Conservation (phyloP, 2,329 filamentous ascomycete species). For the Microcyclosporella mali region DNA sequence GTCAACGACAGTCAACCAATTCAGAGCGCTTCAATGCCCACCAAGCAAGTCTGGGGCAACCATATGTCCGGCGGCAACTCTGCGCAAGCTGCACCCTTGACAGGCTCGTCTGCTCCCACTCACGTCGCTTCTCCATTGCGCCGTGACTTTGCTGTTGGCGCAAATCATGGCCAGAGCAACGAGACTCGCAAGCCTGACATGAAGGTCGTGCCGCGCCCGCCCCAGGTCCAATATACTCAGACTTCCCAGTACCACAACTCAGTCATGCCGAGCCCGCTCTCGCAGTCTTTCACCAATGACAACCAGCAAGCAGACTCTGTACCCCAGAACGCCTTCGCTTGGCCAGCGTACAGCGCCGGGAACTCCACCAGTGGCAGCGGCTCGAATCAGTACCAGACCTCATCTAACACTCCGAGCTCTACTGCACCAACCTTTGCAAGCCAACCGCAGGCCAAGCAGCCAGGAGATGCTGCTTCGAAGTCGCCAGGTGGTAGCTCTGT, state of each 20-base stretch:
- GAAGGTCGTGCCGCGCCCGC: not conserved
- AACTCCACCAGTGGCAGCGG: conserved; percentile 3
- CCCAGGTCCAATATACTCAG: conserved; percentile 9
- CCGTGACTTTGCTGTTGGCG: too few relatives aligned
- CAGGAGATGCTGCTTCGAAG: conserved; percentile 1
- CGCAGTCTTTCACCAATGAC: not conserved
- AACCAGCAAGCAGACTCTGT: conserved; percentile 8
- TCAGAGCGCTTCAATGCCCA: conserved; percentile 12
- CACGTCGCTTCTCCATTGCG: too few relatives aligned
- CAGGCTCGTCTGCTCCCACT: not conserved
- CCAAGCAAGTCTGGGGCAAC: conserved; percentile 13
- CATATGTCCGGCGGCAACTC: not conserved
- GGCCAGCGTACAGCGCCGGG: not conserved
- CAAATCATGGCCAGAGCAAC: not conserved
- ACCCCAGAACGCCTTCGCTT: conserved; percentile 7
- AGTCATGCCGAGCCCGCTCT: not conserved
- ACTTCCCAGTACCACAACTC: conserved; percentile 15
- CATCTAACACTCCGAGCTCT: conserved; percentile 4
- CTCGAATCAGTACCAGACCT: not conserved
- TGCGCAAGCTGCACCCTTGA: not conserved
- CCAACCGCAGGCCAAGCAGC: not conserved
- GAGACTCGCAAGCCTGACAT: conserved; percentile 2
- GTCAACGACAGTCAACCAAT: conserved; percentile 1
- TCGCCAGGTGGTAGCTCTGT: conserved; percentile 5
- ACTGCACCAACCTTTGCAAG: conserved; percentile 1